Conservation (phyloP, 176 grass and related monocot species). For the Alloteropsis semialata region DNA sequence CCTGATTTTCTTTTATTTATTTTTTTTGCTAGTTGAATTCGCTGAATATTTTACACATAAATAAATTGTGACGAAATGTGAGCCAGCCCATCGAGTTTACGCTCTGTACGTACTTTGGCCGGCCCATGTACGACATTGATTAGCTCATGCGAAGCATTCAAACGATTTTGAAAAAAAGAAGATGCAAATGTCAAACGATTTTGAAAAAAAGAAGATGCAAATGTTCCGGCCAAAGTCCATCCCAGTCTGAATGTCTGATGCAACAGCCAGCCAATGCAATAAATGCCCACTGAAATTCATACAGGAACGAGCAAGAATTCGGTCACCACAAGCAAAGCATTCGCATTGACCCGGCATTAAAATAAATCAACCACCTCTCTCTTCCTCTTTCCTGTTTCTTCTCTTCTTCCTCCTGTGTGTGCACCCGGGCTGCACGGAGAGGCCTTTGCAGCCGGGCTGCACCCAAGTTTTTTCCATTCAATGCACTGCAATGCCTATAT, state of each 20-base stretch:
- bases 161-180: not conserved
- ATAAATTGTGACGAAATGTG: not conserved
- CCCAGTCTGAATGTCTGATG: not conserved
- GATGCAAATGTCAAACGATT: no score
- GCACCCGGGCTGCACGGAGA: no score
- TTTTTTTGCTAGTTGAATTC: not conserved
- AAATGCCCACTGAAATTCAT: not conserved
- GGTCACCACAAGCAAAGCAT: constrained; percentile 1
- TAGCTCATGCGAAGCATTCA: not conserved
- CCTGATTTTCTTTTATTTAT: not conserved
- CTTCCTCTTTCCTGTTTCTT: not conserved
- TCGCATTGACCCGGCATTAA: not conserved
- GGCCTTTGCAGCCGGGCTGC: no score
- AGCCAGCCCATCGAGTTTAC: not conserved
- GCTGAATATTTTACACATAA: not conserved
- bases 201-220: no score
- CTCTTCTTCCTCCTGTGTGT: not conserved
- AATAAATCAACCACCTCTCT: not conserved
- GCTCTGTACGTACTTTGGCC: not conserved
- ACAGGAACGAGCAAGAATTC: not conserved
- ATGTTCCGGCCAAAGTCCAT: not conserved
- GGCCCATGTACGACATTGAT: not conserved
- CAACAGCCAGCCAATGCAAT: not conserved
- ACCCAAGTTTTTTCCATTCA: not conserved
- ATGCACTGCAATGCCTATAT: not conserved